Evolutionary conservation across 768 basidiomycete genomes (phyloP), one percentile per base, ranked within the genome.

Genomic region (Trametes coccinea): DNA sequence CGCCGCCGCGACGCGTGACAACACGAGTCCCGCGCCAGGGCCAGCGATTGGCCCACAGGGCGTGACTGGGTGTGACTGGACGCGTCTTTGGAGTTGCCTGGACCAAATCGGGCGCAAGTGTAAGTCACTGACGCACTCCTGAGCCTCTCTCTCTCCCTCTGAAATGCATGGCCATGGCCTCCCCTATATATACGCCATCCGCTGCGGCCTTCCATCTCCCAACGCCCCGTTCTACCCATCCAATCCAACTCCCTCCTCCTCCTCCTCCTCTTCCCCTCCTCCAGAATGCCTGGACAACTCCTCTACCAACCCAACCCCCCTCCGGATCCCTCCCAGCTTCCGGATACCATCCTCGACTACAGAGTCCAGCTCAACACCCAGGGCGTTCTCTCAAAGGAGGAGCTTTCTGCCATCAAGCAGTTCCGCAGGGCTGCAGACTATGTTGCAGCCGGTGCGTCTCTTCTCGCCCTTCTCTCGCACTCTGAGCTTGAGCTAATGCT

Each of bases 391-490:
- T 70, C 82, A 11, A 33, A 70, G 1, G 75, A 82, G 40, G 85
- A 89, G 60, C 81, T 85, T 56, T 71, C 75, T 27, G 76, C 81
- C 11, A 69, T 89, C 53, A 73, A 79, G 62, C 72, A 77, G 63
- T 89, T 88, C 70, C 77, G 81, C 39, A 78, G 83, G 16, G 84
- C 87, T 48, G 87, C 87, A 13, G 80, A 88, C 72, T 90, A 89
- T 66, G 85, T 90, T 52, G 79, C 88, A 54, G 86, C 87, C 37
- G 86, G 87, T 86, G 61, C n/a, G 76, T 66, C 39, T 49, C 56
- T 48, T 54, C 5, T n/a, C 64, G 41, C 10, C 30, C 22, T 22
- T 16, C 13, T 29, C 17, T 45, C 37, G 27, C 27, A 33, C 16
- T n/a, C 7, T 7, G 55, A 45, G 54, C 46, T 29, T 40, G 8